Evolutionary conservation across 352 stramenopile species (phyloP).

Genomic region (Halophytophthora polymorphica): DNA sequence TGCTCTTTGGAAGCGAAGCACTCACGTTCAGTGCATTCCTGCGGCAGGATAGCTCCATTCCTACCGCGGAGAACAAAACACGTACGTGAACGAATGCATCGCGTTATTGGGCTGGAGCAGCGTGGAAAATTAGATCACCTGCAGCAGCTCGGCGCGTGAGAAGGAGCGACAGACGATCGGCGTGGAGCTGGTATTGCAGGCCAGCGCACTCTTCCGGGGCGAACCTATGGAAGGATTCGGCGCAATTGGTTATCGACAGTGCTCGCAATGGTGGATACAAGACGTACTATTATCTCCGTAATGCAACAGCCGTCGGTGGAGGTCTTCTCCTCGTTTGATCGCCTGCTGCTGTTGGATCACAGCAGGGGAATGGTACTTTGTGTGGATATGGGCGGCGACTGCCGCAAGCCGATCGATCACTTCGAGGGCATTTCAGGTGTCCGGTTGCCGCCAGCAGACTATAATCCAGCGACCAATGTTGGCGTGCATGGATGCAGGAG

Average conservation of each 20-base stretch:
- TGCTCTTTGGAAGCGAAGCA: too few relatives aligned
- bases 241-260: slow-evolving; percentile 76
- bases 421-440: slow-evolving; percentile 70
- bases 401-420: slow-evolving; percentile 45
- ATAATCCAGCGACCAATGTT: slow-evolving; percentile 89
- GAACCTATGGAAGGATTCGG: slow-evolving; percentile 52
- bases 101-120: slow-evolving; percentile 30
- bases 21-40: slow-evolving; percentile 81
- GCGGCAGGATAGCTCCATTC: slow-evolving; percentile 30
- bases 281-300: slow-evolving; percentile 84
- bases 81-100: slow-evolving; percentile 28
- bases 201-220: slow-evolving; percentile 74
- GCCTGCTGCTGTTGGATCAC: slow-evolving; percentile 83
- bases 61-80: slow-evolving; percentile 25
- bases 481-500: slow-evolving; percentile 88
- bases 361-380: slow-evolving; percentile 82
- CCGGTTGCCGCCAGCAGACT: slow-evolving; percentile 35
- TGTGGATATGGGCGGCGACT: slow-evolving; percentile 62
- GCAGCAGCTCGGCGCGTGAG: slow-evolving; percentile 34
- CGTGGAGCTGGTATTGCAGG: slow-evolving; percentile 83
- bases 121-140: slow-evolving; percentile 34
- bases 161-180: slow-evolving; percentile 65
- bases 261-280: slow-evolving; percentile 53
- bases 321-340: slow-evolving; percentile 84
- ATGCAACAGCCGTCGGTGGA: slow-evolving; percentile 88